Conservation (phyloP, 2,329 filamentous ascomycete genomes). For the Stenocarpella maydis region DNA sequence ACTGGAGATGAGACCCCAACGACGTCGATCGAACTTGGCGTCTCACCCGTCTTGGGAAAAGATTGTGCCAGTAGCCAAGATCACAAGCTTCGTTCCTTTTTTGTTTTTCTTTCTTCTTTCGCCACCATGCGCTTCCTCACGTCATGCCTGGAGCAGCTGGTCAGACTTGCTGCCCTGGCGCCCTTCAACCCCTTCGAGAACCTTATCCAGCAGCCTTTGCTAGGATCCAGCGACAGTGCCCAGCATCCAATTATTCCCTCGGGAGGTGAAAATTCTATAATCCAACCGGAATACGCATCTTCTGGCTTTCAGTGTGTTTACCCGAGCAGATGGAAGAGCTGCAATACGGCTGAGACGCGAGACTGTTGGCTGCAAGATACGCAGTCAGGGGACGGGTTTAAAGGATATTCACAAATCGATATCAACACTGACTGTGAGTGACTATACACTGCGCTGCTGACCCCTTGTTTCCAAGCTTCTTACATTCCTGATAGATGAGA, state of each 20-base stretch:
- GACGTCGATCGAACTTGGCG: neutral
- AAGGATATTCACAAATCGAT: constrained; percentile 32
- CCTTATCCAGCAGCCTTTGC: constrained; percentile 22
- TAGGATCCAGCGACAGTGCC: neutral
- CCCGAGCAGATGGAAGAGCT: constrained; percentile 30
- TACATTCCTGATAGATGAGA: constrained; percentile 26
- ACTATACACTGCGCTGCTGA: neutral
- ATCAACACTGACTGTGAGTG: constrained; percentile 34
- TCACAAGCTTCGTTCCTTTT: neutral
- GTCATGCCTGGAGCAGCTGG: constrained; percentile 29
- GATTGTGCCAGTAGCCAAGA: neutral
- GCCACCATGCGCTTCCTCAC: constrained; percentile 31
- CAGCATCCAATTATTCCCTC: constrained; percentile 10
- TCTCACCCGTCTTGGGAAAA: constrained; percentile 11
- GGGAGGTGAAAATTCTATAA: neutral
- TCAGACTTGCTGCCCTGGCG: constrained; percentile 22
- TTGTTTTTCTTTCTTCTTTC: too few species aligned
- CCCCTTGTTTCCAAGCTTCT: neutral
- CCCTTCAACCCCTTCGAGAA: constrained; percentile 25
- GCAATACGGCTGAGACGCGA: constrained; percentile 23
- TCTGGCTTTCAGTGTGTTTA: constrained; percentile 31
- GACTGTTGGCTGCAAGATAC: constrained; percentile 35
- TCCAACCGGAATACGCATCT: constrained; percentile 27
- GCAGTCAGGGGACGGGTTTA: constrained; percentile 20
- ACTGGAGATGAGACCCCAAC: neutral